Conservation (phyloP, 805 yeast species). For the Helenozyma rhizophorensis region DNA sequence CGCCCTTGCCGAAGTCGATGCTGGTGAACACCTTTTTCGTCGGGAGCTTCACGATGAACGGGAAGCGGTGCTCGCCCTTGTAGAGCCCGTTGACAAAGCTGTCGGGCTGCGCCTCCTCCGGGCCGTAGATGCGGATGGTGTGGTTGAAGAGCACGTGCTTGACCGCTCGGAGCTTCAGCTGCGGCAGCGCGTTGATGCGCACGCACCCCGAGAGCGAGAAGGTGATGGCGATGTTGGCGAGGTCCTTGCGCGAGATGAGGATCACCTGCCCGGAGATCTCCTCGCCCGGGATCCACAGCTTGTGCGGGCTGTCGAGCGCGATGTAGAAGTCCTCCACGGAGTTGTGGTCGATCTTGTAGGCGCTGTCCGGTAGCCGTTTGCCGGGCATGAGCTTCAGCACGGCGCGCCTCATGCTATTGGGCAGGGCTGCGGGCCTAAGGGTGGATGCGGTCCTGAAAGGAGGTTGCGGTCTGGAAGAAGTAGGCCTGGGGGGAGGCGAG, state of each 20-base stretch:
- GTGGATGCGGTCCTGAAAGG: no score
- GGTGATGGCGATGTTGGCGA: slow-evolving; percentile 49
- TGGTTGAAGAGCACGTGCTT: slow-evolving; percentile 54
- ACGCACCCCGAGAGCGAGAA: slow-evolving; percentile 55
- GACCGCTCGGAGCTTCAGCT: slow-evolving; percentile 49
- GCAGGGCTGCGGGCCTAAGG: no score
- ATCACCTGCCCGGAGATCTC: slow-evolving; percentile 61
- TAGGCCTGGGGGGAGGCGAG: no score
- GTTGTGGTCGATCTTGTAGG: slow-evolving; percentile 31
- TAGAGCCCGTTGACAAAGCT: slow-evolving; percentile 47
- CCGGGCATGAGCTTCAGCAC: slow-evolving; percentile 43
- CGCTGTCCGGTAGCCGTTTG: slow-evolving; percentile 10
- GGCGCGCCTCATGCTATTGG: slow-evolving; percentile 53
- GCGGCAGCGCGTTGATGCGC: slow-evolving; percentile 49
- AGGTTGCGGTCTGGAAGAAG: no score
- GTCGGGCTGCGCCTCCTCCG: slow-evolving; percentile 3
- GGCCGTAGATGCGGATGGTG: slow-evolving; percentile 56
- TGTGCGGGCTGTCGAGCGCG: slow-evolving; percentile 68
- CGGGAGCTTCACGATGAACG: slow-evolving; percentile 81
- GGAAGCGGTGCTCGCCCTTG: slow-evolving; percentile 84
- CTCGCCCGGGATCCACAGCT: slow-evolving; percentile 77
- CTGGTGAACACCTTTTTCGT: slow-evolving; percentile 66
- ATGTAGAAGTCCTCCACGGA: slow-evolving; percentile 65
- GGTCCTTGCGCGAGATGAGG: slow-evolving; percentile 50
- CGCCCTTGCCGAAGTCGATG: slow-evolving; percentile 81